Conservation (phyloP, 345 rosid species). For the Corymbia maculata region DNA sequence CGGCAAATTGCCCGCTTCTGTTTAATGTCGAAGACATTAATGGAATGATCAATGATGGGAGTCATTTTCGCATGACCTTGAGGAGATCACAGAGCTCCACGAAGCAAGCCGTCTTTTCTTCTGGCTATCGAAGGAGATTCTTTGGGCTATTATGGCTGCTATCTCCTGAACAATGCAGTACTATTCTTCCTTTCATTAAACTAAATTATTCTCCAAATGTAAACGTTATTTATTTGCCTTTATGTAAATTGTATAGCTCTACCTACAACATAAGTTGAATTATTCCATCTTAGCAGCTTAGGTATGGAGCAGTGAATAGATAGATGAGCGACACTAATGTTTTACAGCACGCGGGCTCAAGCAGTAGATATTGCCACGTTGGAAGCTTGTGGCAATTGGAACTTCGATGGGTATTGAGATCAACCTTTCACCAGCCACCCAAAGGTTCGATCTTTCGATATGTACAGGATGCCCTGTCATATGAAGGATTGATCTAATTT, state of each 20-base stretch:
- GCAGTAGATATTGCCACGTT: slow-evolving; percentile 18
- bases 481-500: background rate
- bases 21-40: background rate
- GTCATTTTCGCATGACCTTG: background rate
- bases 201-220: background rate
- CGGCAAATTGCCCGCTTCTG: background rate
- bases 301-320: background rate
- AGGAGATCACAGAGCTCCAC: background rate
- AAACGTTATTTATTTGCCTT: background rate
- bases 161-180: background rate
- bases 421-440: slow-evolving; percentile 32
- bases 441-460: slow-evolving; percentile 8
- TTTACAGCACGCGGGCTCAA: background rate
- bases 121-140: background rate
- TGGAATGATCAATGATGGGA: background rate
- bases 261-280: background rate
- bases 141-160: background rate
- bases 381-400: slow-evolving; percentile 10
- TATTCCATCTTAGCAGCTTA: background rate
- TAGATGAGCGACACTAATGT: background rate
- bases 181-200: background rate
- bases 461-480: background rate
- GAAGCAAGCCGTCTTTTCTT: background rate
- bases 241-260: background rate
- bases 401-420: slow-evolving; percentile 18